Base-by-base conservation (phyloP, 2,329 filamentous ascomycete species). In the Xylariaceae sp. region DNA sequence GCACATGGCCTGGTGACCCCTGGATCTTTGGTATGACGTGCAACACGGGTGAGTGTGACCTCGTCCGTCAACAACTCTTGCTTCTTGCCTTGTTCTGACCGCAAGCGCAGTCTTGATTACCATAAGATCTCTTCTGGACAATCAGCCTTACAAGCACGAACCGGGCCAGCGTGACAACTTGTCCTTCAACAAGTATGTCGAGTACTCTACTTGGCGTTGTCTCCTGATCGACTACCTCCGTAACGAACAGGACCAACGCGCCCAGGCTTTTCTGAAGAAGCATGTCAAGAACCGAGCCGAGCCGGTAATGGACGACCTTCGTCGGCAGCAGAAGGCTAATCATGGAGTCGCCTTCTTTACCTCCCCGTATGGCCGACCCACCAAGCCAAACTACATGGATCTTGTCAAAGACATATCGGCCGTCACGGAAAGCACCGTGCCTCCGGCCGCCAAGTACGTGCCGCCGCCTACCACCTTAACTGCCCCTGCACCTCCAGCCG, bases 131-230 rank as follows among this genome's bases (percentile, higher is more conserved):
- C 35, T 44, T 3, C 19, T 47, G 5, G 43, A 47, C 17, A 35
- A 45, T 26, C 24, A 40, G 11, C 40, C 45, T 3, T 42, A 43
- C 24, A 32, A 31, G 22, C 39, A 43, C 14, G 44, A 47, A 25
- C 42, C 42, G 5, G 15, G 19, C 8, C 15, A 15, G 6, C 10
- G 14, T 6, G 27, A 29, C 27, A 18, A 29, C 15, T 15, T 15
- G 6, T 9, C 7, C 4, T 29, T 17, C 27, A 29, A 29, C 27
- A 18, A 16, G 8, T 29, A 29, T 17, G 27, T 29, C 8, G 14
- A 18, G 13, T 29, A 29, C 16, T 12, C 8, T 10, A 29, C 14
- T 6, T 29, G 27, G 27, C 27, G 27, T 15, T 17, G 14, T 16
- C 27, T 29, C 5, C 15, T 29, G 8, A n/a, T 29, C 7, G 27